Base-by-base conservation (phyloP, 2,329 filamentous ascomycete genomes). In the Fusarium abutilonis region DNA sequence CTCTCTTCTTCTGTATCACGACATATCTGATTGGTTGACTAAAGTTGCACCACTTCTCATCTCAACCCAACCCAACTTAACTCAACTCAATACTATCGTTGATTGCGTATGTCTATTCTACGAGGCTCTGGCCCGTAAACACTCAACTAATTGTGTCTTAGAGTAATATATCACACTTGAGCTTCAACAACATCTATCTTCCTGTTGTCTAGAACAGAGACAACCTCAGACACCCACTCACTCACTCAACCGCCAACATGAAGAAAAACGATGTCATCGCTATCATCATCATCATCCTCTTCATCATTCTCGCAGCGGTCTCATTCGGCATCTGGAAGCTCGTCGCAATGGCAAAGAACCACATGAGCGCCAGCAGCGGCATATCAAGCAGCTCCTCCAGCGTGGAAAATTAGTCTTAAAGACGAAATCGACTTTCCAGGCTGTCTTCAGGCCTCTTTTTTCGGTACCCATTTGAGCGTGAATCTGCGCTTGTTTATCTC, bases 201-300 rank as follows among this genome's bases (percentile, higher is more conserved):
- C 38, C n/a, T 7, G 19, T 44, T 55, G 38, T n/a, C 23, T 35
- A 14, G 19, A 32, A 17, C 26, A 35, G 17, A 52, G 15, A 23
- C 41, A 53, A 29, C 26, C 8, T 32, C 19, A 50, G 17, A 21
- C 36, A 11, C 42, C 19, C 29, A 21, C 28, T 50, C 52, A 32
- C 34, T 41, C 49, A 31, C 35, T 44, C 55, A 62, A 63, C 74
- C 71, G 73, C 74, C 73, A 79, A 66, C 66, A 87, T 84, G 82
- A 84, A 89, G 74, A 77, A 83, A 78, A 89, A 89, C 82, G 82
- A 89, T 75, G 83, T 85, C 70, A 89, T 89, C 74, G 86, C 86
- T 68, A 80, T 89, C 74, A 89, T 89, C 72, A 83, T 89, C 75
- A 88, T 89, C 74, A 74, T 89, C 52, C 81, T 89, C 67, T 89